These are phyloP conservation scores for Mortierella alpina DNA, from an alignment of 192 early-diverging fungal genomes.

Conservation along the genomic window DNA sequence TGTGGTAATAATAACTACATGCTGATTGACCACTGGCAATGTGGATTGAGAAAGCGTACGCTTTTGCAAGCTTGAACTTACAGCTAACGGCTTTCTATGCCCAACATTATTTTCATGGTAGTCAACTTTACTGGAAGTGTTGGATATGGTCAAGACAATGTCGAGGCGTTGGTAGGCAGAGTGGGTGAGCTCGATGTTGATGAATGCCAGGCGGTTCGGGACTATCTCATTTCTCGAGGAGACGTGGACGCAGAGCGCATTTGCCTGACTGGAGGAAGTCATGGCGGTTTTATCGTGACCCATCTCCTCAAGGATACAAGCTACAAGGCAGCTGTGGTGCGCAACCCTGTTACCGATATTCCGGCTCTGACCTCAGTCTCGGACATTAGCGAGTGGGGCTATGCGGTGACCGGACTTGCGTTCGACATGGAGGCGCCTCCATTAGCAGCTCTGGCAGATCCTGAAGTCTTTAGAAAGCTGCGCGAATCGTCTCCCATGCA, in stretches of 20 bases:
- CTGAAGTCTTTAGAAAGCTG: constrained; percentile 66
- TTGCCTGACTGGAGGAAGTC: constrained; percentile 76
- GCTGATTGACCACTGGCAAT: not conserved
- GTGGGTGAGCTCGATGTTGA: constrained; percentile 75
- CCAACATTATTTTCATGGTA: not conserved
- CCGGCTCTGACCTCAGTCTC: constrained; percentile 61
- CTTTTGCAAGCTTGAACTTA: too few relatives aligned
- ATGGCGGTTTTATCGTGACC: constrained; percentile 76
- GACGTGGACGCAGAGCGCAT: constrained; percentile 62
- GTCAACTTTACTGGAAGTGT: constrained; percentile 85
- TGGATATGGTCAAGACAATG: constrained; percentile 80
- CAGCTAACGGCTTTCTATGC: not conserved
- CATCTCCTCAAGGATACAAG: constrained; percentile 64
- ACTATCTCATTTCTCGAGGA: constrained; percentile 53
- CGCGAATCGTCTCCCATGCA: constrained; percentile 69
- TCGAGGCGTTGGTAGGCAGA: constrained; percentile 71
- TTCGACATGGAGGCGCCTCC: constrained; percentile 64
- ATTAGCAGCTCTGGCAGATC: constrained; percentile 63
- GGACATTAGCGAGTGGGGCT: constrained; percentile 83
- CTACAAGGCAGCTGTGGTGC: constrained; percentile 71
- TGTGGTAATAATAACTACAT: constrained; percentile 38
- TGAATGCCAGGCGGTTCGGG: constrained; percentile 66
- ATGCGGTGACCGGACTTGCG: constrained; percentile 70
- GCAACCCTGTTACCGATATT: constrained; percentile 74
- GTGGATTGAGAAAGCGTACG: too few relatives aligned